Percentiles rank a stretch among this genome's conserved stretches.
phyloP scores from a whole-genome alignment of 2,329 filamentous ascomycete species.

The Trichoderma brevicompactum region DNA sequence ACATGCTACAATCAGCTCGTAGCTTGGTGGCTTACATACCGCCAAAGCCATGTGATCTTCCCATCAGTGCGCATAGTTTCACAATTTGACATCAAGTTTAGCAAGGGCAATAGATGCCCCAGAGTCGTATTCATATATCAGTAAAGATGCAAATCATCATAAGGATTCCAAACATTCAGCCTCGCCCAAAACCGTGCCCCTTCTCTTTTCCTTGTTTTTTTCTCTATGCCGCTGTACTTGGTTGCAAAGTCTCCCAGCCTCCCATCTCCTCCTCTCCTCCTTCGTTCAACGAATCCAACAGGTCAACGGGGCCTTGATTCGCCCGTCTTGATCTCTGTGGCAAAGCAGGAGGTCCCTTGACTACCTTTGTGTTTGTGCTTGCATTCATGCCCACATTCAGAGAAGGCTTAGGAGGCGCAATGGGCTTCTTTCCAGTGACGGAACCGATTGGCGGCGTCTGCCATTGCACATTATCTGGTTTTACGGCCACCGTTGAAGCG shows the following conservation, averaged over 20 bases:
- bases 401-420: conserved; percentile 35
- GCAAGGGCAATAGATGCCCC: not conserved
- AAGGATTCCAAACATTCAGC: not conserved
- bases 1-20: not conserved
- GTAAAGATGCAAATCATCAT: not conserved
- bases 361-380: conserved; percentile 29
- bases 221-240: conserved; percentile 39
- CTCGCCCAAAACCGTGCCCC: not conserved
- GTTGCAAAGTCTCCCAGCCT: conserved; percentile 61
- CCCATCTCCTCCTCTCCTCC: conserved; percentile 53
- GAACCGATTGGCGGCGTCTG: conserved; percentile 25
- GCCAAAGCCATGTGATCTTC: conserved; percentile 4
- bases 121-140: conserved; percentile 19
- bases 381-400: conserved; percentile 33
- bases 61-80: not conserved
- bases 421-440: conserved; percentile 36
- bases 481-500: conserved; percentile 14
- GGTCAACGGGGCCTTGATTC: conserved; percentile 42
- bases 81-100: not conserved
- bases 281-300: conserved; percentile 56
- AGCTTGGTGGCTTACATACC: conserved; percentile 10
- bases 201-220: too few species aligned
- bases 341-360: conserved; percentile 33
- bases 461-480: conserved; percentile 21
- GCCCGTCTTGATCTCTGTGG: conserved; percentile 35